Conservation (phyloP, 2,329 filamentous ascomycete genomes). For the Waltergamsia citrina region DNA sequence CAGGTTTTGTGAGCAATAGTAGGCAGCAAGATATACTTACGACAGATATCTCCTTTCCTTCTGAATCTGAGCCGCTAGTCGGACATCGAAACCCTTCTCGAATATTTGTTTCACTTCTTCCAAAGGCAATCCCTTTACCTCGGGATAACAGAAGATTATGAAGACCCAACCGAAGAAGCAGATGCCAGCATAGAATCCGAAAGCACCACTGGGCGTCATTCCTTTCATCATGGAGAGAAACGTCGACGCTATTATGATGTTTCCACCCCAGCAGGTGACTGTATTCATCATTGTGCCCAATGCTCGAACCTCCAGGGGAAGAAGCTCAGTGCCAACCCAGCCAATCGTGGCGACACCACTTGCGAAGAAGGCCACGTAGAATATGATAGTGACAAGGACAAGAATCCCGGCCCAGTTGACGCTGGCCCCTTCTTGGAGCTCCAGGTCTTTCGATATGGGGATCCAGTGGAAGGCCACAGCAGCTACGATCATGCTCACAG, state of each 20-base stretch:
- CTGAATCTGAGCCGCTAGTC: background rate
- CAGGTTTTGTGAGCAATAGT: no score
- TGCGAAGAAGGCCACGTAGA: constrained; percentile 26
- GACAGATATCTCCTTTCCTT: constrained; percentile 20
- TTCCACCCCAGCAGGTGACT: constrained; percentile 33
- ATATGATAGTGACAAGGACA: constrained; percentile 28
- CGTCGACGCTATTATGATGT: constrained; percentile 38
- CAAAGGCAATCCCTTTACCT: constrained; percentile 44
- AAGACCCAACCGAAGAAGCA: constrained; percentile 30
- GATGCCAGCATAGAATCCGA: constrained; percentile 41
- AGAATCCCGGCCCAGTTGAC: constrained; percentile 8
- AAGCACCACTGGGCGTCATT: constrained; percentile 38
- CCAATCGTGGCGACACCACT: constrained; percentile 34
- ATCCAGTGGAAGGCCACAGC: constrained; percentile 28
- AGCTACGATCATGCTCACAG: constrained; percentile 26
- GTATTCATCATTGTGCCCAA: constrained; percentile 38
- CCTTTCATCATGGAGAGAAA: constrained; percentile 36
- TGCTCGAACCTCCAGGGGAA: constrained; percentile 36
- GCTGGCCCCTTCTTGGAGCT: constrained; percentile 19
- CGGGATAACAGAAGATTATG: constrained; percentile 40
- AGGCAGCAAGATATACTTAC: no score
- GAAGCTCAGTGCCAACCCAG: constrained; percentile 36
- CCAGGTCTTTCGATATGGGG: constrained; percentile 30
- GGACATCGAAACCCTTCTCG: constrained; percentile 34
- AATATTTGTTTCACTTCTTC: constrained; percentile 45